These are phyloP conservation scores for Rhodocollybia butyracea DNA, from an alignment of 768 basidiomycete genomes.

Conservation along the genomic window DNA sequence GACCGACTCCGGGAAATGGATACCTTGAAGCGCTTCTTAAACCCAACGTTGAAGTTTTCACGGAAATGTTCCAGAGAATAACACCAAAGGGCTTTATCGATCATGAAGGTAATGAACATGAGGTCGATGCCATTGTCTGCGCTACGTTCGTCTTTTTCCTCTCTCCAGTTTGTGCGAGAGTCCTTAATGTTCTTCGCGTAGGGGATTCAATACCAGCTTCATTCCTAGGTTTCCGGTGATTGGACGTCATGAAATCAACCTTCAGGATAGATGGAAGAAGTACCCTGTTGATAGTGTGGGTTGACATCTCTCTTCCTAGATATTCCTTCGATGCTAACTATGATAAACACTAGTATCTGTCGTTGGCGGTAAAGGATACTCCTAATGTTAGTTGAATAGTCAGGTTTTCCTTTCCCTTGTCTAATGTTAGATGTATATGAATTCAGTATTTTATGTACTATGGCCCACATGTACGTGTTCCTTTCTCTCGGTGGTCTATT, in stretches of 20 bases:
- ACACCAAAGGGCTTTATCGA: slow-evolving; percentile 43
- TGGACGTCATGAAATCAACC: slow-evolving; percentile 16
- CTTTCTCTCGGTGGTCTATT: background rate
- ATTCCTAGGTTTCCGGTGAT: slow-evolving; percentile 20
- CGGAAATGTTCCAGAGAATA: slow-evolving; percentile 38
- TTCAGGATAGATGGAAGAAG: slow-evolving; percentile 20
- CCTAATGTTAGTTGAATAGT: slow-evolving; percentile 13
- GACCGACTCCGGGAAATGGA: slow-evolving; percentile 49
- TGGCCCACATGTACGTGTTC: slow-evolving; percentile 13
- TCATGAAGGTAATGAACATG: slow-evolving; percentile 36
- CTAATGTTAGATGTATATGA: background rate
- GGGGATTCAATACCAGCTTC: slow-evolving; percentile 22
- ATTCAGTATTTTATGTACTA: slow-evolving; percentile 21
- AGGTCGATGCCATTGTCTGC: slow-evolving; percentile 45
- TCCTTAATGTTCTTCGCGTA: background rate
- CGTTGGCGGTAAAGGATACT: slow-evolving; percentile 18
- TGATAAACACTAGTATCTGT: slow-evolving; percentile 15
- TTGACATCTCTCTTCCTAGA: background rate
- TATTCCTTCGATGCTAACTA: background rate
- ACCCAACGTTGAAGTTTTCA: slow-evolving; percentile 42
- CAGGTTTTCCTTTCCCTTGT: background rate
- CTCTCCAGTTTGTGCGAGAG: background rate
- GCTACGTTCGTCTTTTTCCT: slow-evolving; percentile 34
- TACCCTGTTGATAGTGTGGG: slow-evolving; percentile 20
- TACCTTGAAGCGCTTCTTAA: slow-evolving; percentile 47